A percentile compares a stretch with the other conserved stretches of the same genome.
phyloP scores from a whole-genome alignment of 2,329 filamentous ascomycete genomes.

The Coleophoma cylindrospora region DNA sequence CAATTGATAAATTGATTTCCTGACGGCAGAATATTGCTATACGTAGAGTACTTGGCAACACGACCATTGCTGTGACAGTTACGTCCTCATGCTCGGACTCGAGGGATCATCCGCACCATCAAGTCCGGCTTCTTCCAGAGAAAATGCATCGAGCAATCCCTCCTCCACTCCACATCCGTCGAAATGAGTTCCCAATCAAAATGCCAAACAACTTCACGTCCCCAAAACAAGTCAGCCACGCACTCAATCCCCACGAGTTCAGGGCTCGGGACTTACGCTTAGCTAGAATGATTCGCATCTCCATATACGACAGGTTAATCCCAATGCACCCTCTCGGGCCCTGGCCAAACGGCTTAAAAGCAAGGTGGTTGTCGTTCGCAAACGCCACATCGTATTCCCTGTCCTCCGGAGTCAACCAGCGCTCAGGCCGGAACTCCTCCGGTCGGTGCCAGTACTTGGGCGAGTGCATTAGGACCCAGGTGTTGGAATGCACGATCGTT shows the following conservation, averaged over 20 bases:
- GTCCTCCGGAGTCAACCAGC: background rate
- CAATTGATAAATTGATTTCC: too few species aligned
- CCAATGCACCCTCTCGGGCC: constrained; percentile 10
- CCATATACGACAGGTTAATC: constrained; percentile 8
- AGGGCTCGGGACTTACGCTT: background rate
- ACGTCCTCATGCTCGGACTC: background rate
- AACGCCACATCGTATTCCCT: background rate
- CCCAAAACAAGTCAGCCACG: background rate
- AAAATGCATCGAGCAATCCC: background rate
- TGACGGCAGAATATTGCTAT: too few species aligned
- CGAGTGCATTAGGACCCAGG: background rate
- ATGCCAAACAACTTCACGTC: background rate
- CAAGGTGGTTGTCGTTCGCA: background rate
- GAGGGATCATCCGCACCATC: background rate
- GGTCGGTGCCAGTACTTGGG: background rate
- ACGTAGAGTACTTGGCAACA: too few species aligned
- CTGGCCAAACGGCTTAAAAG: constrained; percentile 3
- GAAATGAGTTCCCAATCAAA: background rate
- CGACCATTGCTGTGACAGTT: too few species aligned
- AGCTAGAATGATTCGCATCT: constrained; percentile 6
- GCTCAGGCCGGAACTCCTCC: constrained; percentile 4
- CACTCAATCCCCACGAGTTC: background rate
- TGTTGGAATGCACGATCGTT: background rate
- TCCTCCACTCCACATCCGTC: background rate
- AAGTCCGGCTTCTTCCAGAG: background rate